Base-by-base conservation (phyloP, 768 basidiomycete species). In the Lactifluus subvellereus region DNA sequence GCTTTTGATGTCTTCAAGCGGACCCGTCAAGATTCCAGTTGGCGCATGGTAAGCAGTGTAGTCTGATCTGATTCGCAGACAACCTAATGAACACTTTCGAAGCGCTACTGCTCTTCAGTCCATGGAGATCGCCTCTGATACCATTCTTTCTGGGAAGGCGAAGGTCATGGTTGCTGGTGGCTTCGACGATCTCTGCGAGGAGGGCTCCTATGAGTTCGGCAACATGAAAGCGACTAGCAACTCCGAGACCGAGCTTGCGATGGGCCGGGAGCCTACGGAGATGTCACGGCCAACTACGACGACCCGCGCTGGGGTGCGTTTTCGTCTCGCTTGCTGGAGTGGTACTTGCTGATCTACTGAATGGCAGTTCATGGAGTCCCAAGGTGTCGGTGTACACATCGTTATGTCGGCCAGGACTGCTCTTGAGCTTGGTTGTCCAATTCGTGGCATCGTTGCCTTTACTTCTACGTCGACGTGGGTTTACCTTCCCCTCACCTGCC, bases 211-310 rank as follows among this genome's bases (percentile, higher is more conserved):
- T 74, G 96, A 99, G 75, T 99, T 99, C 75, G 97, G 94, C 54
- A 98, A 98, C 80, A 99, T 99, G 97, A 97, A 98, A 76, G 97
- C 97, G 1, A 99, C 97, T 6, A 93, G 90, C 76, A 98, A 96
- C 71, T 88, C 95, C 1, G 92, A 94, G 75, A 92, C 92, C 35
- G 97, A 99, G 74, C 91, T 98, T 71, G 96, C 95, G 4, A 97
- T 97, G 90, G 97, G 97, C 65, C 94, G 97, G 68, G 97, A 99
- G 75, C 95, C 97, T 6, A 94, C 91, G 43, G 97, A 99, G 75
- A 95, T 98, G 90, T 99, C 97, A 51, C 89, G 97, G 61, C 97
- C 97, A 16, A 89, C 96, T 10, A 98, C 96, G 1, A 91, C 89
- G 10, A 98, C 96, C 67, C 92, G 97, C 72, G 83, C 94, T 71